Conservation (phyloP, 2,329 filamentous ascomycete genomes). For the Mariannaea sp. region DNA sequence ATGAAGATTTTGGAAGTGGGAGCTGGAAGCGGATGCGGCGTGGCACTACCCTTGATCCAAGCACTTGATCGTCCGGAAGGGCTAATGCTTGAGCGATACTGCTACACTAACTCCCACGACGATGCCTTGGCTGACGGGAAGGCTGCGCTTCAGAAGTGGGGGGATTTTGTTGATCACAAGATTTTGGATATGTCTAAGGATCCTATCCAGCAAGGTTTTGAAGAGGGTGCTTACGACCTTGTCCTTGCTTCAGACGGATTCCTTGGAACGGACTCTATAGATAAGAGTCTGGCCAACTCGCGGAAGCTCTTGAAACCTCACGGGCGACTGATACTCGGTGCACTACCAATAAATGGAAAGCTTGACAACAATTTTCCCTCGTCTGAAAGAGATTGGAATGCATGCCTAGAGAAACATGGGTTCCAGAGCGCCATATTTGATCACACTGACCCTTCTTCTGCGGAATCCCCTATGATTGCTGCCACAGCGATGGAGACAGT, state of each 20-base stretch:
- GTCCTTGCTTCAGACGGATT: conserved; percentile 9
- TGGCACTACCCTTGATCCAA: conserved; percentile 11
- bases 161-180: conserved; percentile 5
- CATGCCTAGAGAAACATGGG: conserved; percentile 5
- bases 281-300: conserved; percentile 9
- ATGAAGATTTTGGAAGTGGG: conserved; percentile 21
- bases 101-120: background rate
- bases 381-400: background rate
- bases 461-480: background rate
- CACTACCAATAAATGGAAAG: background rate
- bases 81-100: conserved; percentile 10
- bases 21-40: background rate
- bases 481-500: background rate
- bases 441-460: background rate
- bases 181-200: conserved; percentile 11
- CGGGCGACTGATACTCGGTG: conserved; percentile 11
- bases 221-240: conserved; percentile 12
- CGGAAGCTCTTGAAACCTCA: conserved; percentile 15
- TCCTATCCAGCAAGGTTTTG: conserved; percentile 7
- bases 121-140: conserved; percentile 6
- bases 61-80: conserved; percentile 14
- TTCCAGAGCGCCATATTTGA: background rate
- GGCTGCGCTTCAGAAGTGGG: conserved; percentile 6
- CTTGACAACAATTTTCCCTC: background rate
- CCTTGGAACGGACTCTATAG: background rate